Conservation (phyloP, 768 basidiomycete genomes). For the Collybia mongolica region DNA sequence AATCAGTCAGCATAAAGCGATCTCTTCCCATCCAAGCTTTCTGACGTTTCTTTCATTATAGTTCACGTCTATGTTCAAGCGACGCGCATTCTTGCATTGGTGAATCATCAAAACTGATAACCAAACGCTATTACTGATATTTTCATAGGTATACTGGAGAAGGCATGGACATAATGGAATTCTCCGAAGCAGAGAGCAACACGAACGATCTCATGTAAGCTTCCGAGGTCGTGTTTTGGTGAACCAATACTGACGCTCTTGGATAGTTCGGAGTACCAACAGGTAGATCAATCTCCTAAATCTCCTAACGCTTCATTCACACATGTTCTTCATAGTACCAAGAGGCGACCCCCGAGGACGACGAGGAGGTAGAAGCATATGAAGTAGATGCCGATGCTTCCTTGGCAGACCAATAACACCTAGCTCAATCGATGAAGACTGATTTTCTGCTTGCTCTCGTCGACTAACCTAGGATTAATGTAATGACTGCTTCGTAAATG, state of each 20-base stretch:
- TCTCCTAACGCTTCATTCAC: not conserved
- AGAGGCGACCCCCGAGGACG: slow-evolving; percentile 50
- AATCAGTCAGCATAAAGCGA: slow-evolving; percentile 40
- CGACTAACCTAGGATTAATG: slow-evolving; percentile 8
- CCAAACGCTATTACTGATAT: not conserved
- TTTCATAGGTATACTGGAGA: slow-evolving; percentile 73
- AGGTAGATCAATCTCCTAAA: slow-evolving; percentile 37
- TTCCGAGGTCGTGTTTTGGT: not conserved
- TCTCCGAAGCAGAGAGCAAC: slow-evolving; percentile 87
- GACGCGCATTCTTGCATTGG: slow-evolving; percentile 88
- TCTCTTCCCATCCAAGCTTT: slow-evolving; percentile 1
- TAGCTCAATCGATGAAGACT: slow-evolving; percentile 1
- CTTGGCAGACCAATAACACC: slow-evolving; percentile 14
- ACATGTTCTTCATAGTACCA: slow-evolving; percentile 44
- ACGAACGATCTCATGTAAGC: slow-evolving; percentile 77
- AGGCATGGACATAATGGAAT: slow-evolving; percentile 88
- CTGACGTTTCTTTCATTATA: slow-evolving; percentile 23
- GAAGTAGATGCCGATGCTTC: slow-evolving; percentile 16
- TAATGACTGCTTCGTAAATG: slow-evolving; percentile 4
- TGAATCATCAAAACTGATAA: slow-evolving; percentile 12
- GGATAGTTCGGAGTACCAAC: slow-evolving; percentile 86
- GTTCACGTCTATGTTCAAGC: slow-evolving; percentile 82
- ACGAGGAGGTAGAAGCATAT: slow-evolving; percentile 37
- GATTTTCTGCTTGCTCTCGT: not conserved
- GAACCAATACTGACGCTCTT: no score